Evolutionary conservation across 2,329 filamentous ascomycete species (phyloP).

Genomic region (Cryphonectria radicalis): DNA sequence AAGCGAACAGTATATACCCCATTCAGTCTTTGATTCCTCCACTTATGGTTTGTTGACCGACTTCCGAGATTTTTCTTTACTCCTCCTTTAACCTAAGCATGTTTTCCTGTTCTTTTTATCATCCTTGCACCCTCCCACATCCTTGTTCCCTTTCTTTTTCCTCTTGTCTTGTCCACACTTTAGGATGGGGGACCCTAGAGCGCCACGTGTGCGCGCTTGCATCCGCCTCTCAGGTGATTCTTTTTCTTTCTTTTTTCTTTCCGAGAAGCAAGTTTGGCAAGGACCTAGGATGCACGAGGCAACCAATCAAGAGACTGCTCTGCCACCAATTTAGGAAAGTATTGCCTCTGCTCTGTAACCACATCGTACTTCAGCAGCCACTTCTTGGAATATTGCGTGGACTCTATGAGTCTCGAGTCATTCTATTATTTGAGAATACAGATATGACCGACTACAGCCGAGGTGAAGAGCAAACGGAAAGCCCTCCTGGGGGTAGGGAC

Average conservation of each 20-base stretch:
- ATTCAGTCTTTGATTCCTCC: background rate
- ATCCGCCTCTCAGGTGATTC: too few relatives aligned
- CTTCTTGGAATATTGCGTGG: background rate
- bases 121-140: too few relatives aligned
- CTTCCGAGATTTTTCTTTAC: background rate
- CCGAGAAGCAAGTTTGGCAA: background rate
- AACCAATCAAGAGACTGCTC: background rate
- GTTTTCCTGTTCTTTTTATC: too few relatives aligned
- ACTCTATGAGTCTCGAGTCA: background rate
- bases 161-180: background rate
- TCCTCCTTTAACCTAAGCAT: background rate
- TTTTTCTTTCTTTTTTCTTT: background rate
- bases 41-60: background rate
- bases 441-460: background rate
- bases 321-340: background rate
- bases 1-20: background rate
- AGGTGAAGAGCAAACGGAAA: background rate
- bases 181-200: background rate
- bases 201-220: background rate
- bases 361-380: background rate
- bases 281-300: background rate
- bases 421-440: background rate
- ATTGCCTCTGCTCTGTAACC: background rate
- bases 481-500: background rate
- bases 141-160: too few relatives aligned